These are phyloP conservation scores for Picea mariana DNA, from an alignment of 83 land plant species.

Conservation along the genomic window DNA sequence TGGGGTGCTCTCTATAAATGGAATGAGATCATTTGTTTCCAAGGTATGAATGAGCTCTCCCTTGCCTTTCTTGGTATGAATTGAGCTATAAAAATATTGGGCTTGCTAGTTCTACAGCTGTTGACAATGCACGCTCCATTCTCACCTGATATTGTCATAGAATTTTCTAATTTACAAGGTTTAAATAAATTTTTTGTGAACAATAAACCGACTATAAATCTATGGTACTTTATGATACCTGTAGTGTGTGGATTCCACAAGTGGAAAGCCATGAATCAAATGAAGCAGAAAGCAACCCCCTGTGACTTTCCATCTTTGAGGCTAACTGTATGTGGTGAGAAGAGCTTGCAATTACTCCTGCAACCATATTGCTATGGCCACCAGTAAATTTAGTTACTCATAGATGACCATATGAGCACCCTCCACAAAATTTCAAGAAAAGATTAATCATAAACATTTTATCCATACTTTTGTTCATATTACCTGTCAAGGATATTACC, in stretches of 20 bases:
- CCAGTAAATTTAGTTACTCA: constrained; percentile 33
- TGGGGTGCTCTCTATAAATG: not conserved
- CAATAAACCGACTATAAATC: not conserved
- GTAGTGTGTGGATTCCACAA: constrained; percentile 23
- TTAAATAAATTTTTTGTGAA: not conserved
- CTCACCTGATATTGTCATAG: constrained; percentile 21
- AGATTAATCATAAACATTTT: not conserved
- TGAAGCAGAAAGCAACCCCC: constrained; percentile 30
- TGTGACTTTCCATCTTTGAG: constrained; percentile 10
- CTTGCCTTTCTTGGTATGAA: not conserved
- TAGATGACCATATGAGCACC: constrained; percentile 33
- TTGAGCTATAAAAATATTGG: constrained; percentile 13
- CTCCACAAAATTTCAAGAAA: constrained; percentile 10
- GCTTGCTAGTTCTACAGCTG: constrained; percentile 8
- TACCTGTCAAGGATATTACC: not conserved
- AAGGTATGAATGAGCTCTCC: not conserved
- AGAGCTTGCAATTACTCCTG: constrained; percentile 31
- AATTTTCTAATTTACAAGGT: not conserved
- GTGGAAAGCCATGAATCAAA: constrained; percentile 33
- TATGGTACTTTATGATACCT: constrained; percentile 16
- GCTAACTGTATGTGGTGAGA: constrained; percentile 15
- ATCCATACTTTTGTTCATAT: not conserved
- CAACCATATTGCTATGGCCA: constrained; percentile 30
- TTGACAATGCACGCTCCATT: constrained; percentile 26
- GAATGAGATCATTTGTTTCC: constrained; percentile 4